Percentiles rank a stretch among this genome's conserved stretches.
These are phyloP conservation scores for Mortierella antarctica DNA, from an alignment of 192 early-diverging fungal genomes.

Conservation along the genomic window DNA sequence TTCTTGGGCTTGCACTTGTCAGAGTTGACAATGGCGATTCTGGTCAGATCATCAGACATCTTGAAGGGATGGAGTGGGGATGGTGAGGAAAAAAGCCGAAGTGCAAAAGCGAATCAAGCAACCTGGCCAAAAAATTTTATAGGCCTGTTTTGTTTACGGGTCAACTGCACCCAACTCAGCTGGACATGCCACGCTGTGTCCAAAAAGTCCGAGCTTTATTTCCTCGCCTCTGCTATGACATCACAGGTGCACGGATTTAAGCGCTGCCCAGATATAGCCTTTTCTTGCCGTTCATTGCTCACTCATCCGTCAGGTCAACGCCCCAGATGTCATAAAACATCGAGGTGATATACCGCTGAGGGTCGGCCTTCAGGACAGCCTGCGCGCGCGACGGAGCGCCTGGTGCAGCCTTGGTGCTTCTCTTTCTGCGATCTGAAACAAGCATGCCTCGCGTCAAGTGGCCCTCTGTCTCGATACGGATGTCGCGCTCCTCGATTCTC, in stretches of 20 bases:
- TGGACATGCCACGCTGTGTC: background rate
- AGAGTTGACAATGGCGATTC: conserved; percentile 92
- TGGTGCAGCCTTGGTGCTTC: conserved; percentile 28
- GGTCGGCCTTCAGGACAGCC: conserved; percentile 37
- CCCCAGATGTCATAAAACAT: conserved; percentile 52
- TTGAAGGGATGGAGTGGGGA: conserved; percentile 1
- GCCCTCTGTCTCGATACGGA: conserved; percentile 58
- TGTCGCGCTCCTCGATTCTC: conserved; percentile 52
- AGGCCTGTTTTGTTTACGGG: conserved; percentile 1
- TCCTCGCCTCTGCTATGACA: background rate
- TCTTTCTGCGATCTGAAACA: conserved; percentile 36
- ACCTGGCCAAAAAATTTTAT: conserved; percentile 1
- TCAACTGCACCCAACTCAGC: background rate
- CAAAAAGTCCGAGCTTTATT: background rate
- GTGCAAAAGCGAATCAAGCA: background rate
- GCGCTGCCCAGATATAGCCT: background rate
- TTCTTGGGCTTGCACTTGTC: conserved; percentile 99
- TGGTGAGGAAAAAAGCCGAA: background rate
- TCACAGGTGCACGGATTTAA: background rate
- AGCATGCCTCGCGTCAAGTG: conserved; percentile 59
- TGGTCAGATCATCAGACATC: conserved; percentile 90
- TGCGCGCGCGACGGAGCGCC: conserved; percentile 11
- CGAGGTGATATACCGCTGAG: conserved; percentile 29
- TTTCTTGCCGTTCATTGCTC: background rate
- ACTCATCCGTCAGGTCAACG: conserved; percentile 1